Evolutionary conservation across 139 green algal genomes (phyloP).

Genomic region (Trebouxia sp.): DNA sequence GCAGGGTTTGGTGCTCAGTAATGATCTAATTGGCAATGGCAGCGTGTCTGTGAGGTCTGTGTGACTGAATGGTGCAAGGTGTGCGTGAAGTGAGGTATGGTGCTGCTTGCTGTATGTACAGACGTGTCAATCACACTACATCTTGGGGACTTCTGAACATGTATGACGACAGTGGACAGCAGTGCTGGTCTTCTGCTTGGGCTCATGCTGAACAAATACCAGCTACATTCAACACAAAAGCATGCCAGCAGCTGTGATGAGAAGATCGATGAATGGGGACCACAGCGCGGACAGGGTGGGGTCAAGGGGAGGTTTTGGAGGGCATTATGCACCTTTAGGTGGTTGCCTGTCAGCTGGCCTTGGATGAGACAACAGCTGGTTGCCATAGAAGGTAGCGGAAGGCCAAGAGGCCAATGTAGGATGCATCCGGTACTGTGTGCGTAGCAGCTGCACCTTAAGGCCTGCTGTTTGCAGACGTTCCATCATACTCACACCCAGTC

Average conservation of each 20-base stretch:
- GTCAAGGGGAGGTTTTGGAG: background rate
- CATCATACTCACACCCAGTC: conserved; percentile 83
- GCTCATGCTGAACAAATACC: no score
- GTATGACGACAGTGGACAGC: no score
- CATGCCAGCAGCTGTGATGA: no score
- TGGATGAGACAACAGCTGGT: conserved; percentile 43
- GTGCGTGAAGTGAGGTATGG: no score
- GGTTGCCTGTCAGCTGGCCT: conserved; percentile 36
- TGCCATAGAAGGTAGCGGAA: conserved; percentile 63
- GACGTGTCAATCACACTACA: no score
- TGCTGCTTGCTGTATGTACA: no score
- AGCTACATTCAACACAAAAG: no score
- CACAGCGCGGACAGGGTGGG: background rate
- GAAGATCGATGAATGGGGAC: no score
- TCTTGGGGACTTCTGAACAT: no score
- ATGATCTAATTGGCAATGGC: background rate
- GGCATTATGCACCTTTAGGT: background rate
- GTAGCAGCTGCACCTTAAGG: conserved; percentile 71
- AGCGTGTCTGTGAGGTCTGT: background rate
- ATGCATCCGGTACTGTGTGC: conserved; percentile 94
- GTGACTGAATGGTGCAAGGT: background rate
- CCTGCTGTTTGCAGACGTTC: conserved; percentile 64
- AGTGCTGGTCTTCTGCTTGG: no score
- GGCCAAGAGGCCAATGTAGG: conserved; percentile 64
- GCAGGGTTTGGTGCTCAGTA: no score